These are phyloP conservation scores for Quercus tomentella DNA, from an alignment of 331 rosid species.

Conservation along the genomic window DNA sequence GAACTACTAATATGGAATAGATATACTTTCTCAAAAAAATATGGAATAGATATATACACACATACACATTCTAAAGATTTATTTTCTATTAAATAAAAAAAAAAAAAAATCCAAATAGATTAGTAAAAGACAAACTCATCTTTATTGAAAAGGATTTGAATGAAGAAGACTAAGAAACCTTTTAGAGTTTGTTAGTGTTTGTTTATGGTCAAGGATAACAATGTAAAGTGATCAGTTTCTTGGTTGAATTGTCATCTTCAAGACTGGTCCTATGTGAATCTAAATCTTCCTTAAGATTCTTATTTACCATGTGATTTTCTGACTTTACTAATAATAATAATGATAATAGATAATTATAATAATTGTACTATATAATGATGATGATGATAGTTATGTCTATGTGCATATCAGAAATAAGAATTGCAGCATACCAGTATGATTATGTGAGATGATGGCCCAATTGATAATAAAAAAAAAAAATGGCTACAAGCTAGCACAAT, in stretches of 20 bases:
- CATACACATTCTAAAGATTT: too few species aligned
- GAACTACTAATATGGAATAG: too few species aligned
- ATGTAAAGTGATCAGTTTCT: conserved; percentile 5
- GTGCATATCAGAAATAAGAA: background rate
- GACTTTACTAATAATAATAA: background rate
- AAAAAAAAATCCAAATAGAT: background rate
- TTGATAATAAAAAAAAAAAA: too few species aligned
- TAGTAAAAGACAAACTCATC: conserved; percentile 23
- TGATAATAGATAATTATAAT: background rate
- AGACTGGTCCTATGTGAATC: conserved; percentile 22
- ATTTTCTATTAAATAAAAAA: background rate
- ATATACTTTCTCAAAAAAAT: too few species aligned
- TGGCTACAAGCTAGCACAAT: background rate
- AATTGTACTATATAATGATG: too few species aligned
- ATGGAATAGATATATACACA: too few species aligned
- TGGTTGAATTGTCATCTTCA: conserved; percentile 25
- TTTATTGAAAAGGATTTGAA: conserved; percentile 8
- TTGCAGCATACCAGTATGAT: background rate
- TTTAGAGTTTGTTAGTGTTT: background rate
- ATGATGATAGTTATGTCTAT: background rate
- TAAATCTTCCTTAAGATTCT: conserved; percentile 18
- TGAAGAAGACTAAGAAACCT: background rate
- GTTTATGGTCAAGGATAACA: background rate
- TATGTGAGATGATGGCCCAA: too few species aligned
- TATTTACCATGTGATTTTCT: conserved; percentile 7